Conservation (phyloP, 2,329 filamentous ascomycete genomes). For the Graphiopsis chlorocephala region DNA sequence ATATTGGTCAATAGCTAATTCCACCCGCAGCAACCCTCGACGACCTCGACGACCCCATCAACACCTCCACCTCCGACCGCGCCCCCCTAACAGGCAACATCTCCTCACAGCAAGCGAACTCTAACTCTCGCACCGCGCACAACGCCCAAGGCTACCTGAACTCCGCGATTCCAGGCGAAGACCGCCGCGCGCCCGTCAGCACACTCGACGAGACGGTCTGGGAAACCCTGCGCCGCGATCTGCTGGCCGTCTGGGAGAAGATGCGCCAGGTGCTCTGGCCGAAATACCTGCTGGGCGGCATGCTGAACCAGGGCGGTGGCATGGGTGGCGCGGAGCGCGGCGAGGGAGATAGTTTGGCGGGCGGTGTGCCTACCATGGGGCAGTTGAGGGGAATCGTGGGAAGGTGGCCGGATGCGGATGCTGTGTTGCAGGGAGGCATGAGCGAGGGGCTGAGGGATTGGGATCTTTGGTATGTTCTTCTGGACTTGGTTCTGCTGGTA, state of each 20-base stretch:
- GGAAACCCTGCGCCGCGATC: slow-evolving; percentile 90
- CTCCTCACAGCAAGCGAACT: slow-evolving; percentile 47
- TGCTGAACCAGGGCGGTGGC: slow-evolving; percentile 58
- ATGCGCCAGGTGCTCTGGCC: slow-evolving; percentile 96
- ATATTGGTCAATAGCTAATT: neutral
- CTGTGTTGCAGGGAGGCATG: slow-evolving; percentile 68
- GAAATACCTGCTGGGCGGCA: slow-evolving; percentile 78
- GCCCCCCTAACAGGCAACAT: slow-evolving; percentile 85
- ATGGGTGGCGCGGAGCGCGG: slow-evolving; percentile 41
- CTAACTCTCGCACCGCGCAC: slow-evolving; percentile 52
- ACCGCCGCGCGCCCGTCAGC: slow-evolving; percentile 82
- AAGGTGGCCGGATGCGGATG: slow-evolving; percentile 66
- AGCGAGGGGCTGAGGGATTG: slow-evolving; percentile 89
- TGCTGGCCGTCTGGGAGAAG: slow-evolving; percentile 94
- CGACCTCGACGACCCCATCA: slow-evolving; percentile 92
- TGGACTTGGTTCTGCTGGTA: neutral
- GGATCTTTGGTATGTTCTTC: slow-evolving; percentile 73
- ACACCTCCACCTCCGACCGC: slow-evolving; percentile 66
- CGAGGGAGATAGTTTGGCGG: slow-evolving; percentile 38
- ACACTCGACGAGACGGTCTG: slow-evolving; percentile 97
- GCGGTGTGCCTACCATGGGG: slow-evolving; percentile 43
- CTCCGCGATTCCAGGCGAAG: slow-evolving; percentile 85
- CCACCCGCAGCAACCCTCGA: slow-evolving; percentile 68
- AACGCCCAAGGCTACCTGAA: slow-evolving; percentile 81
- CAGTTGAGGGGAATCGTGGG: slow-evolving; percentile 56